These are phyloP conservation scores for Plasmodium relictum DNA, from an alignment of 169 alveolate species.

Conservation along the genomic window DNA sequence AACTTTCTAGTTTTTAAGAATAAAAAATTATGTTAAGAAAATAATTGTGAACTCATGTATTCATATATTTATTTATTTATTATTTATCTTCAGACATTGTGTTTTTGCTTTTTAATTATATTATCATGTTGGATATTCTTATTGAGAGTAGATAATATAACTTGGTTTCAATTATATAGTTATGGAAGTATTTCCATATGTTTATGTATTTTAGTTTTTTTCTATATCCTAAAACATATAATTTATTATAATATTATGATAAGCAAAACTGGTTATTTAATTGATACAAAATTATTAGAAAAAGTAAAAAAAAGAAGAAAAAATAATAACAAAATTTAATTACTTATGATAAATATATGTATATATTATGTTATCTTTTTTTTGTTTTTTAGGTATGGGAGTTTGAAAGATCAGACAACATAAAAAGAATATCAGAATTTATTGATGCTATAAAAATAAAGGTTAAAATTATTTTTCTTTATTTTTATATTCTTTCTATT, in stretches of 20 bases:
- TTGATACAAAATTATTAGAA: constrained; percentile 80
- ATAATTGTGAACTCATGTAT: background rate
- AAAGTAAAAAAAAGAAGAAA: constrained; percentile 52
- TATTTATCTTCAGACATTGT: constrained; percentile 42
- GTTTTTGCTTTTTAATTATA: constrained; percentile 75
- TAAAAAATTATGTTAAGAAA: background rate
- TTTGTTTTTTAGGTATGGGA: constrained; percentile 72
- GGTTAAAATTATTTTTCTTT: constrained; percentile 4
- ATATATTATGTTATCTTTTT: background rate
- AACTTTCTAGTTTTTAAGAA: background rate
- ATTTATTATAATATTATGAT: constrained; percentile 77
- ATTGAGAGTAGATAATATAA: constrained; percentile 76
- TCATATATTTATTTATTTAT: constrained; percentile 2
- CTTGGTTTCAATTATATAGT: constrained; percentile 80
- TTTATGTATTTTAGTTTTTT: constrained; percentile 69
- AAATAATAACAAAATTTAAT: constrained; percentile 4
- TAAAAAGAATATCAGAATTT: constrained; percentile 75
- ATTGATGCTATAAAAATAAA: constrained; percentile 77
- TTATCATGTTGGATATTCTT: constrained; percentile 83
- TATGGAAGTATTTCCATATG: constrained; percentile 77
- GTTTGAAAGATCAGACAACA: constrained; percentile 73
- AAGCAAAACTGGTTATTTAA: constrained; percentile 80
- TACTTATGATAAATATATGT: background rate
- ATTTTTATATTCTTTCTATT: constrained; percentile 10
- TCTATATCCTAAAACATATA: constrained; percentile 64